These are phyloP conservation scores for Flaveria robusta DNA, from an alignment of 129 eudicot genomes.

Conservation along the genomic window DNA sequence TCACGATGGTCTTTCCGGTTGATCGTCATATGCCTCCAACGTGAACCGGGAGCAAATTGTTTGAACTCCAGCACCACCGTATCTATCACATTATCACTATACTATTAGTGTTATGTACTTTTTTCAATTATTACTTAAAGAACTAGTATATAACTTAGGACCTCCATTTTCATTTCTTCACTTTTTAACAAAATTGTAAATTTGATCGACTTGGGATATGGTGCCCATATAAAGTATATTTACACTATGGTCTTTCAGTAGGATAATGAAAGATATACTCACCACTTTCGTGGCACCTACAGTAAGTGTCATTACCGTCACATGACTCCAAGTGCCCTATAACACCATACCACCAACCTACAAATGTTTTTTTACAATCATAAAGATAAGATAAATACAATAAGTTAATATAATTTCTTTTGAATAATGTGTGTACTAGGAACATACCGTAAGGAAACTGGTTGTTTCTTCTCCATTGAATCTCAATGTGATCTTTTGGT, in stretches of 20 bases:
- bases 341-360: slow-evolving; percentile 97
- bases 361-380: slow-evolving; percentile 14
- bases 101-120: too few species aligned
- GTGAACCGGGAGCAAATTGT: slow-evolving; percentile 59
- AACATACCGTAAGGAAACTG: slow-evolving; percentile 71
- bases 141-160: not conserved
- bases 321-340: slow-evolving; percentile 82
- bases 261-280: slow-evolving; percentile 25
- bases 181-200: not conserved
- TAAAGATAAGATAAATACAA: not conserved
- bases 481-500: slow-evolving; percentile 81
- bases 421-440: not conserved
- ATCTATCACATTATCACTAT: slow-evolving; percentile 39
- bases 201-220: not conserved
- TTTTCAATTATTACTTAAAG: too few species aligned
- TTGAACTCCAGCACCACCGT: slow-evolving; percentile 59
- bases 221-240: not conserved
- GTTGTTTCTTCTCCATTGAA: slow-evolving; percentile 85
- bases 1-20: slow-evolving; percentile 55
- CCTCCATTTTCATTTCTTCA: not conserved
- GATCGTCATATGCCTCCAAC: slow-evolving; percentile 55
- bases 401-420: not conserved
- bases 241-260: not conserved
- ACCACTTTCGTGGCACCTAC: slow-evolving; percentile 68
- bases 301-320: slow-evolving; percentile 62